Conservation (phyloP, 805 yeast genomes). For the Saccharomycopsis sp. region DNA sequence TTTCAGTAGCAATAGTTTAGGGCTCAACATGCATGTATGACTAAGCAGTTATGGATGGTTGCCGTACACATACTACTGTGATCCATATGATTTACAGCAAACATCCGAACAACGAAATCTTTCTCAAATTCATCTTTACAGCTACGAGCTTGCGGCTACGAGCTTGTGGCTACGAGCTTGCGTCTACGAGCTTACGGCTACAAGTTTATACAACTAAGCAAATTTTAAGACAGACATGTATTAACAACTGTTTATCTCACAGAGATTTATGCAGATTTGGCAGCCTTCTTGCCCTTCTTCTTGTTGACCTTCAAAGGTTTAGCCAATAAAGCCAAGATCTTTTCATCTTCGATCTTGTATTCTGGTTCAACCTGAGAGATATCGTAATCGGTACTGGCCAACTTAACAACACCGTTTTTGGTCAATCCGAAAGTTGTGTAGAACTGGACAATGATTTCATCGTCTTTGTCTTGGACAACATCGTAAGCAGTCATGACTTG, state of each 20-base stretch:
- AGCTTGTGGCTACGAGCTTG: too few species aligned
- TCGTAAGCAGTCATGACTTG: constrained; percentile 63
- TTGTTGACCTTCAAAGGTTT: constrained; percentile 42
- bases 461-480: constrained; percentile 59
- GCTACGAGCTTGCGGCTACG: too few species aligned
- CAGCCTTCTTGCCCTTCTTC: constrained; percentile 15
- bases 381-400: constrained; percentile 51
- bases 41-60: too few species aligned
- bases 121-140: too few species aligned
- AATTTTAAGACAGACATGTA: too few species aligned
- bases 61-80: too few species aligned
- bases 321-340: constrained; percentile 38
- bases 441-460: constrained; percentile 60
- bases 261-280: not conserved
- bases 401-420: constrained; percentile 61
- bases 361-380: constrained; percentile 45
- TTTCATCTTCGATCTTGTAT: constrained; percentile 48
- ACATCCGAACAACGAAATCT: too few species aligned
- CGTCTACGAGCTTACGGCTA: too few species aligned
- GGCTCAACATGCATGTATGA: too few species aligned
- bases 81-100: too few species aligned
- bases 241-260: not conserved
- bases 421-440: constrained; percentile 73
- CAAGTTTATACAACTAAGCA: too few species aligned
- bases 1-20: too few species aligned